Conservation (phyloP, 495 filamentous ascomycete species). For the Melanomma pulvis-pyrius region DNA sequence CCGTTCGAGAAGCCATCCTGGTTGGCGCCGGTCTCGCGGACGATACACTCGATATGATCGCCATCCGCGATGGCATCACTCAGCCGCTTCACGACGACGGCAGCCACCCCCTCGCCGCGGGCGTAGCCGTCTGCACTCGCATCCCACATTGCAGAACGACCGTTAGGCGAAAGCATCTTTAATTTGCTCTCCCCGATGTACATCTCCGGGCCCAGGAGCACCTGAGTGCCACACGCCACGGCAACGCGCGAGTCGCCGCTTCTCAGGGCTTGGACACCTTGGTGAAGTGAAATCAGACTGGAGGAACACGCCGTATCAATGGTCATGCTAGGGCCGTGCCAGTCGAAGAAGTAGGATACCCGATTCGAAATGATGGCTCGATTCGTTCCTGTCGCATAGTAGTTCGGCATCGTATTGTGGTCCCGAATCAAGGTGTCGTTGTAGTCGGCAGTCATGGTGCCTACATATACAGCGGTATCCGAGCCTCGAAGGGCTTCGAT, state of each 20-base stretch:
- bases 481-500: conserved; percentile 5
- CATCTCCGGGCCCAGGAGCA: background rate
- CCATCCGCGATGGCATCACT: conserved; percentile 19
- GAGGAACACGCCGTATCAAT: conserved; percentile 31
- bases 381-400: background rate
- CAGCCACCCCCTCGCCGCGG: conserved; percentile 52
- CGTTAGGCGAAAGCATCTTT: conserved; percentile 28
- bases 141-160: conserved; percentile 49
- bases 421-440: background rate
- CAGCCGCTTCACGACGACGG: conserved; percentile 47
- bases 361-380: conserved; percentile 17
- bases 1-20: conserved; percentile 20
- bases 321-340: conserved; percentile 19
- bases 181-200: conserved; percentile 13
- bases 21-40: conserved; percentile 26
- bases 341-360: conserved; percentile 25
- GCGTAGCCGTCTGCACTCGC: conserved; percentile 51
- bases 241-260: conserved; percentile 13
- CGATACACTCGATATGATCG: conserved; percentile 24
- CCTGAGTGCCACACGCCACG: conserved; percentile 12
- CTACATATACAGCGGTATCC: conserved; percentile 10
- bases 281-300: conserved; percentile 20
- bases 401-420: background rate
- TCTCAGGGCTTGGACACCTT: conserved; percentile 11
- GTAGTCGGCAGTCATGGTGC: conserved; percentile 38